A percentile compares a stretch with the other conserved stretches of the same genome.
phyloP scores from a whole-genome alignment of 23 red algal genomes.

The Agarophyton chilense region DNA sequence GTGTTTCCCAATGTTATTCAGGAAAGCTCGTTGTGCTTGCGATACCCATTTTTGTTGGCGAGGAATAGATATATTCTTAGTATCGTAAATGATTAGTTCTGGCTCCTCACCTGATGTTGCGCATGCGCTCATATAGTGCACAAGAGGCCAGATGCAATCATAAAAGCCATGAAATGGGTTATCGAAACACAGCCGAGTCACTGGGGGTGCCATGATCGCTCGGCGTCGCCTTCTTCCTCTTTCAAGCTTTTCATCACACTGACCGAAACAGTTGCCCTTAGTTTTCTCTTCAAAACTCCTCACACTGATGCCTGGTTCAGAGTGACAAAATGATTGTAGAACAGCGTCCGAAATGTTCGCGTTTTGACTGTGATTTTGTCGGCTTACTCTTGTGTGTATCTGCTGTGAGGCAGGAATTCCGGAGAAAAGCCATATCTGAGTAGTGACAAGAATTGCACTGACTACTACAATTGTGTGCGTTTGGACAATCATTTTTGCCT shows the following conservation, averaged over 20 bases:
- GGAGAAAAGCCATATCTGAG: background rate
- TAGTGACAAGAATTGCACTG: background rate
- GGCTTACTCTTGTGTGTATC: background rate
- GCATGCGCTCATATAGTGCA: slow-evolving; percentile 37
- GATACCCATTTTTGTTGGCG: slow-evolving; percentile 18
- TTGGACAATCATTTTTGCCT: background rate
- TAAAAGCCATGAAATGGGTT: slow-evolving; percentile 59
- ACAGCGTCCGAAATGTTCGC: background rate
- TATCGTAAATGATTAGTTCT: slow-evolving; percentile 23
- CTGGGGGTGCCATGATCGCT: slow-evolving; percentile 9
- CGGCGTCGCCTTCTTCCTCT: background rate
- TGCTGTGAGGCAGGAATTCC: background rate
- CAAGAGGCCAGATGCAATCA: slow-evolving; percentile 56
- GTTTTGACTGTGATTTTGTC: background rate
- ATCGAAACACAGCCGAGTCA: slow-evolving; percentile 19
- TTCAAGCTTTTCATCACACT: background rate
- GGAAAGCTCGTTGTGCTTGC: slow-evolving; percentile 31
- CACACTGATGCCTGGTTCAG: slow-evolving; percentile 35
- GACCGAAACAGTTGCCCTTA: slow-evolving; percentile 21
- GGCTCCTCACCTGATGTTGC: background rate
- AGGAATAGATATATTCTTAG: background rate
- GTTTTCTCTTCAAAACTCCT: background rate
- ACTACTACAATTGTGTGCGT: background rate
- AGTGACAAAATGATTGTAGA: slow-evolving; percentile 22
- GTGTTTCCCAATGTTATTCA: background rate